Evolutionary conservation across 805 yeast species (phyloP).

Genomic region (Lipomyces mesembrius): DNA sequence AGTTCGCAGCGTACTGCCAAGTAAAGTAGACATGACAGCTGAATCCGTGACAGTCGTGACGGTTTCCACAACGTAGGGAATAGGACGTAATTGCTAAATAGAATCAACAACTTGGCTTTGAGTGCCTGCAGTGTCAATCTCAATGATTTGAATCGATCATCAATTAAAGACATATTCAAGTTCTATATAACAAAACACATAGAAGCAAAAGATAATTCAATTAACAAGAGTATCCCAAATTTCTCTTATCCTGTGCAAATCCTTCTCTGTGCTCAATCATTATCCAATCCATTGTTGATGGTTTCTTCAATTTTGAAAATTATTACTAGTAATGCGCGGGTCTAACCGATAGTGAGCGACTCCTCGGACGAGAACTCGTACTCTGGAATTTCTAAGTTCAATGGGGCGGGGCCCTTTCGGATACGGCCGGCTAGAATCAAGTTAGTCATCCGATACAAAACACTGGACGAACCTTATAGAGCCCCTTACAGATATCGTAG

Average conservation of each 20-base stretch:
- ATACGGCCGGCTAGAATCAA: conserved; percentile 77
- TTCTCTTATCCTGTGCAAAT: neutral
- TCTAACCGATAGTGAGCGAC: conserved; percentile 84
- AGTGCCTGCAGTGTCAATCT: neutral
- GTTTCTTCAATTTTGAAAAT: neutral
- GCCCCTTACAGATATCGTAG: conserved; percentile 75
- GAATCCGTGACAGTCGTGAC: too few species aligned
- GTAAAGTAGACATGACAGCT: too few species aligned
- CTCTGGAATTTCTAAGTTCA: conserved; percentile 94
- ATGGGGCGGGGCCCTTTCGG: conserved; percentile 99
- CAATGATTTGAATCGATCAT: neutral
- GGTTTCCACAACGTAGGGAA: too few species aligned
- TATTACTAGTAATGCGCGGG: neutral
- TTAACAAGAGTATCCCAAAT: neutral
- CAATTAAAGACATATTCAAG: neutral
- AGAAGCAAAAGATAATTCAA: neutral
- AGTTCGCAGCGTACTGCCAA: too few species aligned
- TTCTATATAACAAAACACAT: neutral
- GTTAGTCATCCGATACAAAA: neutral
- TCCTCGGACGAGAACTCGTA: conserved; percentile 83
- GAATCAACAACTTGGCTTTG: too few species aligned
- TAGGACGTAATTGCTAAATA: too few species aligned
- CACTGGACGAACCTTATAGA: neutral
- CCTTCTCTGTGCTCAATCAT: neutral
- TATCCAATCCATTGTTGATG: neutral